phyloP scores from a whole-genome alignment of 2,329 filamentous ascomycete genomes.

The Neopestalotiopsis rosae region DNA sequence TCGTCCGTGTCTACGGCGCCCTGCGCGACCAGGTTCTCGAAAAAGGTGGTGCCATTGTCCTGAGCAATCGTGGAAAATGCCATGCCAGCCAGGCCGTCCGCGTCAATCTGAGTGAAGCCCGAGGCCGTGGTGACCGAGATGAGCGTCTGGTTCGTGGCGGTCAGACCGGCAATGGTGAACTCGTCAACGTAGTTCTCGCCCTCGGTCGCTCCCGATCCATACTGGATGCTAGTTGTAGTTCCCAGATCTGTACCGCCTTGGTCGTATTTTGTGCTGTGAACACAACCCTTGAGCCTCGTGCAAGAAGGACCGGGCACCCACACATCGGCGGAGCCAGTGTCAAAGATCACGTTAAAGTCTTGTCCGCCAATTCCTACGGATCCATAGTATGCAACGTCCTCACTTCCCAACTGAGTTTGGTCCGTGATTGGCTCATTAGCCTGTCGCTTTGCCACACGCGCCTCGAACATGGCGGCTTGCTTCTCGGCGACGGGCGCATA shows the following conservation, averaged over 20 bases:
- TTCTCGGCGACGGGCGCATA: conserved; percentile 14
- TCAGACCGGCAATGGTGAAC: conserved; percentile 25
- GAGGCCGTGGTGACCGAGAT: conserved; percentile 35
- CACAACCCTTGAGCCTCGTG: conserved; percentile 9
- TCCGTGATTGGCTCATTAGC: conserved; percentile 6
- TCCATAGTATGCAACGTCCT: conserved; percentile 16
- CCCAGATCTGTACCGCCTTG: conserved; percentile 23
- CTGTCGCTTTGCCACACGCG: background rate
- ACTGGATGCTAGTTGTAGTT: conserved; percentile 30
- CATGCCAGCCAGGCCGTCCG: conserved; percentile 42
- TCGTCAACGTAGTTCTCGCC: conserved; percentile 34
- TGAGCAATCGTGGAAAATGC: conserved; percentile 38
- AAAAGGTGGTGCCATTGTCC: conserved; percentile 34
- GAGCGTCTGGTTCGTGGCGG: conserved; percentile 29
- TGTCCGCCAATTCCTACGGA: background rate
- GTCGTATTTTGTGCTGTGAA: conserved; percentile 13
- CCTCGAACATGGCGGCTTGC: conserved; percentile 4
- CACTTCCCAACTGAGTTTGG: conserved; percentile 4
- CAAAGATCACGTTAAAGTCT: conserved; percentile 8
- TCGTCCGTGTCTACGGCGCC: conserved; percentile 35
- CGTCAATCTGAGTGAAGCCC: conserved; percentile 33
- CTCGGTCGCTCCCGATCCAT: conserved; percentile 35
- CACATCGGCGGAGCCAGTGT: conserved; percentile 11
- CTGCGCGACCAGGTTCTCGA: conserved; percentile 38
- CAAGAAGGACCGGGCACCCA: conserved; percentile 15